Base-by-base conservation (phyloP, 164 flowering plant genomes). In the Chloranthus sessilifolius region DNA sequence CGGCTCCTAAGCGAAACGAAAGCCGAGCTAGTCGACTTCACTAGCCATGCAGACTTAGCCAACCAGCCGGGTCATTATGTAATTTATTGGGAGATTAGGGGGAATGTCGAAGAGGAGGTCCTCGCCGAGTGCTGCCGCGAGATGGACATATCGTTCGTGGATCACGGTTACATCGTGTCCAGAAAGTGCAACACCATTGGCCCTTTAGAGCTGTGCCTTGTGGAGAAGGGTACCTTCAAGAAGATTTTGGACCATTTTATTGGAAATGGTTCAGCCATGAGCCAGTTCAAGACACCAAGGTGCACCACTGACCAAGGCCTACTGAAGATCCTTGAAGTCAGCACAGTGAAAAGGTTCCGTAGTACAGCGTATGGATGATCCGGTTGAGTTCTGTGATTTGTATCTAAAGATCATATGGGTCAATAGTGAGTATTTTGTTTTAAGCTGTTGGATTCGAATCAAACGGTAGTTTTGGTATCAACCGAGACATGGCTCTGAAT, bases 201-300 rank as follows among this genome's bases (percentile, higher is more conserved):
- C 0, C 91, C 95, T 12, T 51, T 90, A 7, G 96, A 90, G 72
- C 83, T 90, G 1, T 47, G 98, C 62, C 72, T 90, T 51, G 80
- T 90, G 47, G 83, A 81, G 62, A 78, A 53, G 17, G 98, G 96
- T 14, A 78, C 96, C 5, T 90, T 90, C 57, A 73, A 48, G 70
- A 82, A 75, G 74, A 76, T 90, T n/a, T 52, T 87, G 77, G 95
- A 90, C 1, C 22, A 75, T 53, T 87, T 65, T 50, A 58, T 84
- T 3, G 76, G 70, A 1, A 78, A 76, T 55, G 96, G 98, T 1
- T 82, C 79, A 2, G 87, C 78, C 3, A 35, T 84, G 74, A 81
- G 89, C 74, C 98, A 90, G 66, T 90, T 81, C 59, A 90, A 90
- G 85, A 85, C 84, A 3, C 98, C 98, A 6, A 74, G 97, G 70